A percentile compares a stretch with the other conserved stretches of the same genome.
These are phyloP conservation scores for Thamnidium elegans DNA, from an alignment of 192 early-diverging fungal species.

Conservation along the genomic window DNA sequence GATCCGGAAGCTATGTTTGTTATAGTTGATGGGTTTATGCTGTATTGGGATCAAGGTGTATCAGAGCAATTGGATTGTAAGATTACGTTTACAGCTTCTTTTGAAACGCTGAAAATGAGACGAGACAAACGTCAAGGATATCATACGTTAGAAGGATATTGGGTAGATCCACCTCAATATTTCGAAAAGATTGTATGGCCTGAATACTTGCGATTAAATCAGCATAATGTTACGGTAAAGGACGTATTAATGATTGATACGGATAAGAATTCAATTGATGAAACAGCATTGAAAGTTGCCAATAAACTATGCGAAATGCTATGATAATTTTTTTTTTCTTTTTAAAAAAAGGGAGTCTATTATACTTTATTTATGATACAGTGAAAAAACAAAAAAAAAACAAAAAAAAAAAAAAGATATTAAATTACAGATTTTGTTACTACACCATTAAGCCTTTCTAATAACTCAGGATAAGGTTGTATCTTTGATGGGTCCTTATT, in stretches of 20 bases:
- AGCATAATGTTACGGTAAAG: constrained; percentile 24
- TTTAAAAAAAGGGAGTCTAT: background rate
- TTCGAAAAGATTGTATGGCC: constrained; percentile 79
- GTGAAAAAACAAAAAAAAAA: background rate
- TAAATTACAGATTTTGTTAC: constrained; percentile 17
- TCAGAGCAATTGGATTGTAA: constrained; percentile 45
- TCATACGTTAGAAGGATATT: constrained; percentile 72
- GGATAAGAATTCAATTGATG: constrained; percentile 16
- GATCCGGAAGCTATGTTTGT: constrained; percentile 36
- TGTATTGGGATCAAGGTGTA: constrained; percentile 56
- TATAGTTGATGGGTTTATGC: constrained; percentile 79
- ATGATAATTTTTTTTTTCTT: background rate
- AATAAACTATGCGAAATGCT: background rate
- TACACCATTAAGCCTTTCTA: constrained; percentile 17
- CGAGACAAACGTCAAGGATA: constrained; percentile 67
- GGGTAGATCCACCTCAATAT: constrained; percentile 74
- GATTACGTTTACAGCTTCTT: constrained; percentile 58
- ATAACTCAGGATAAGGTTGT: background rate
- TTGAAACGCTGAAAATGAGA: constrained; percentile 59
- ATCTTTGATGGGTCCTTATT: constrained; percentile 10
- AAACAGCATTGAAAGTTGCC: constrained; percentile 12
- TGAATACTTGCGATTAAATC: constrained; percentile 54
- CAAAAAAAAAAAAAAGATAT: background rate
- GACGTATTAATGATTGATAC: constrained; percentile 25
- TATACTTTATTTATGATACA: background rate